Evolutionary conservation across 352 stramenopile genomes (phyloP), one percentile per base, ranked within the genome.

Genomic region (Globisporangium splendens): DNA sequence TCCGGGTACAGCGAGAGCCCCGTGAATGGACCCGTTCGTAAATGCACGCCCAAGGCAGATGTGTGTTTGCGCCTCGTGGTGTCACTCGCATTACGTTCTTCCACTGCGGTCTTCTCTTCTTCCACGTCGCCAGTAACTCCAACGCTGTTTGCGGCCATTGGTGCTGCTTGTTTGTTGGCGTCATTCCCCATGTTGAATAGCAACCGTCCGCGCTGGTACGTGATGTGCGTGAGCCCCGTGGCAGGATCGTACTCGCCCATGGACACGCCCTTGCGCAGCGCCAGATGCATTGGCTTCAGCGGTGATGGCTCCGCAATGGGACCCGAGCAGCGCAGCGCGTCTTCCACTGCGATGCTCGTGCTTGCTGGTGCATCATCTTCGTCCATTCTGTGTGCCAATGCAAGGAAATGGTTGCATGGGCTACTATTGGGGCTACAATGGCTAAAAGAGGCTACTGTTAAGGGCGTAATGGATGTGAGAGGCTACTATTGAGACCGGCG

Each of bases 181-280:
- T 70, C 73, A 24, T 71, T 64, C 3, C 84, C 84, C 77, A 91
- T 88, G 61, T 91, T 83, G 56, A 91, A 91, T 14, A 91, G 69
- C 60, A 89, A 56, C 8, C 83, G 77, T 0, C 84, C 84, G 17
- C 79, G 82, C 62, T 93, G 84, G 18, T 75, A 67, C 54, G 80
- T 91, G 28, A 93, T 67, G 54, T 79, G 65, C 43, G 80, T 91
- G 63, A 91, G 72, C 14, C 79, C 77, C 54, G 76, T 77, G 28
- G 43, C 51, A 1, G 51, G 41, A 50, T 91, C 78, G 33, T 76
- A 89, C 59, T 88, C 79, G 24, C 81, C 82, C 17, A 88, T 62
- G 1, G 80, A 90, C 8, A 77, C 66, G 54, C 82, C 75, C 63
- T 85, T 86, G 38, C 54, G 17, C 6, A 56, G 2, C 28, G 28